A percentile compares a stretch with the other conserved stretches of the same genome.
Evolutionary conservation across 2,329 filamentous ascomycete species (phyloP).

Genomic region (Parafenestella ontariensis): DNA sequence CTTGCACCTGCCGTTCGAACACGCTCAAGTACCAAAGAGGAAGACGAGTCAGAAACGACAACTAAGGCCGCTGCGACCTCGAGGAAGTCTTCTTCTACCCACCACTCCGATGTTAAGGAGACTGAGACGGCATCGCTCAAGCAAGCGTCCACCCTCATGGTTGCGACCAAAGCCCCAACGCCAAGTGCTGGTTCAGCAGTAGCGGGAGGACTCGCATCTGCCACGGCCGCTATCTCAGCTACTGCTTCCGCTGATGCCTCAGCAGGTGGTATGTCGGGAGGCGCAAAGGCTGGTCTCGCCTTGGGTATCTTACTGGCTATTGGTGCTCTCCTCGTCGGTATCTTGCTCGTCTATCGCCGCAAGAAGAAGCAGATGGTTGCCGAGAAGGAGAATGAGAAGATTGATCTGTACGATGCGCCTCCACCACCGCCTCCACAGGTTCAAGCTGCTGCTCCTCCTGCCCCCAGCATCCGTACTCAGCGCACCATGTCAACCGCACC

Average conservation of each 20-base stretch:
- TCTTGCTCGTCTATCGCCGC: conserved; percentile 75
- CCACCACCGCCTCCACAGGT: conserved; percentile 38
- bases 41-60: conserved; percentile 17
- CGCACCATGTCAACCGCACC: conserved; percentile 67
- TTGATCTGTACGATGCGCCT: conserved; percentile 34
- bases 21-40: conserved; percentile 18
- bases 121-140: conserved; percentile 26
- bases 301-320: conserved; percentile 79
- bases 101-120: conserved; percentile 19
- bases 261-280: conserved; percentile 51
- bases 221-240: conserved; percentile 33
- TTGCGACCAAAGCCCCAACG: conserved; percentile 39
- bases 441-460: conserved; percentile 11
- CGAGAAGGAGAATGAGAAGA: conserved; percentile 53
- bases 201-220: conserved; percentile 26
- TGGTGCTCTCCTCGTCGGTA: conserved; percentile 68
- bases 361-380: conserved; percentile 69
- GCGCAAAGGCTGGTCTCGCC: conserved; percentile 79
- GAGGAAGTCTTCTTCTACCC: conserved; percentile 26
- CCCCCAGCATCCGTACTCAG: conserved; percentile 51
- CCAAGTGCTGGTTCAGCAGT: conserved; percentile 20
- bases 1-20: conserved; percentile 27
- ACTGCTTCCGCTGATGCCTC: conserved; percentile 32
- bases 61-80: conserved; percentile 24
- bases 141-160: conserved; percentile 28